phyloP scores from a whole-genome alignment of 306 rosid genomes.

The Spatholobus suberectus region DNA sequence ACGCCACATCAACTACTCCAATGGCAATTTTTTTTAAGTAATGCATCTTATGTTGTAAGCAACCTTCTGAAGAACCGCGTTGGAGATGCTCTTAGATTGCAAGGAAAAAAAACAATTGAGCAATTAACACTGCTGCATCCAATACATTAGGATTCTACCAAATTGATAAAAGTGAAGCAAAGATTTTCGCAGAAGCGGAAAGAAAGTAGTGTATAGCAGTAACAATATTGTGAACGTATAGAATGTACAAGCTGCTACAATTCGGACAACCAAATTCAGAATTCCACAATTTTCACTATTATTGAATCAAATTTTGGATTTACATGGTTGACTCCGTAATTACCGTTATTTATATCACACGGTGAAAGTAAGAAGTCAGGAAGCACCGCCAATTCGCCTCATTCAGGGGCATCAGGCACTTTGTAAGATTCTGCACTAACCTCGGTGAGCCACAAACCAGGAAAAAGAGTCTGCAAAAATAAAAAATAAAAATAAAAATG shows the following conservation, averaged over 20 bases:
- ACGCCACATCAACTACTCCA: too few relatives aligned
- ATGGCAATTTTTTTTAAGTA: too few relatives aligned
- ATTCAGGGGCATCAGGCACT: conserved; percentile 35
- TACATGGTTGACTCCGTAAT: conserved; percentile 32
- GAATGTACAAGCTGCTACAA: too few relatives aligned
- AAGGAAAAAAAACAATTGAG: too few relatives aligned
- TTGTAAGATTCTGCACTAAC: conserved; percentile 55
- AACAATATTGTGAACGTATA: background rate
- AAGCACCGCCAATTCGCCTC: background rate
- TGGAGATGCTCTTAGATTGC: too few relatives aligned
- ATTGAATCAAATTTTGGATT: background rate
- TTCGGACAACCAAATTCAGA: conserved; percentile 1
- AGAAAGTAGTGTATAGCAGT: background rate
- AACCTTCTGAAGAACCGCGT: too few relatives aligned
- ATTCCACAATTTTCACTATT: background rate
- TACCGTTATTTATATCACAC: conserved; percentile 43
- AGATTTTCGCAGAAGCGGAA: background rate
- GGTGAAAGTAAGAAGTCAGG: conserved; percentile 34
- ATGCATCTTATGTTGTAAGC: too few relatives aligned
- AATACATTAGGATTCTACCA: background rate
- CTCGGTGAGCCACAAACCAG: conserved; percentile 53
- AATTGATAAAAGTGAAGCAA: background rate
- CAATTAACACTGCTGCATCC: conserved; percentile 24
- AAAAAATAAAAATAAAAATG: too few relatives aligned
- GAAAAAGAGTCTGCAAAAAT: conserved; percentile 51